Evolutionary conservation across 2,329 filamentous ascomycete species (phyloP).

Genomic region (Botryotinia convoluta): DNA sequence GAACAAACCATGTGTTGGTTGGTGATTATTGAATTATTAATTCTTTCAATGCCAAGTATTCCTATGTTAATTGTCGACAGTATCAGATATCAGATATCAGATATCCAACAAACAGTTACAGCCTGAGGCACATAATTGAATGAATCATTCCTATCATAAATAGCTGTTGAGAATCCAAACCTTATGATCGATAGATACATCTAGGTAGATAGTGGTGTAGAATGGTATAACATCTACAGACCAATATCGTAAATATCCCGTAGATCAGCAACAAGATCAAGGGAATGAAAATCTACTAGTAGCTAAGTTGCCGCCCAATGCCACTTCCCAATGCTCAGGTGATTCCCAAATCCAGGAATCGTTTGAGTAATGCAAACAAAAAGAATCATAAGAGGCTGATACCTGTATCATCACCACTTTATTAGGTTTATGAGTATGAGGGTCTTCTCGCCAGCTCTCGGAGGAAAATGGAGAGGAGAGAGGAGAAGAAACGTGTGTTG

Average conservation of each 20-base stretch:
- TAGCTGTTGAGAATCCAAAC: neutral
- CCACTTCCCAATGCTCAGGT: neutral
- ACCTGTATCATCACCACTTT: neutral
- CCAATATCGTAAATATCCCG: neutral
- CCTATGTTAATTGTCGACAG: neutral
- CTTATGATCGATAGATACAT: neutral
- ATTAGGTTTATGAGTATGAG: neutral
- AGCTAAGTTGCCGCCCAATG: neutral
- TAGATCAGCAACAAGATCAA: neutral
- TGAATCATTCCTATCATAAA: neutral
- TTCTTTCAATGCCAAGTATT: neutral
- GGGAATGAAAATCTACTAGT: neutral
- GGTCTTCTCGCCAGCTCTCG: neutral
- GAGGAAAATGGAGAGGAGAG: neutral
- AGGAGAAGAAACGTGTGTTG: neutral
- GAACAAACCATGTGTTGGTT: neutral
- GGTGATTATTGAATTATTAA: neutral
- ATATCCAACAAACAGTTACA: neutral
- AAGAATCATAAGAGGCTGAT: neutral
- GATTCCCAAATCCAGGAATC: neutral
- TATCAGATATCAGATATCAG: neutral
- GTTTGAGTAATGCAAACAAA: conserved; percentile 1
- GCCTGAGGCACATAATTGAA: neutral
- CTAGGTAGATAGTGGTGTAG: neutral
- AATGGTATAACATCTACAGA: neutral